Percentiles rank a stretch among this genome's conserved stretches.
Conservation (phyloP, 2,329 filamentous ascomycete genomes). For the Diaporthe sp. region DNA sequence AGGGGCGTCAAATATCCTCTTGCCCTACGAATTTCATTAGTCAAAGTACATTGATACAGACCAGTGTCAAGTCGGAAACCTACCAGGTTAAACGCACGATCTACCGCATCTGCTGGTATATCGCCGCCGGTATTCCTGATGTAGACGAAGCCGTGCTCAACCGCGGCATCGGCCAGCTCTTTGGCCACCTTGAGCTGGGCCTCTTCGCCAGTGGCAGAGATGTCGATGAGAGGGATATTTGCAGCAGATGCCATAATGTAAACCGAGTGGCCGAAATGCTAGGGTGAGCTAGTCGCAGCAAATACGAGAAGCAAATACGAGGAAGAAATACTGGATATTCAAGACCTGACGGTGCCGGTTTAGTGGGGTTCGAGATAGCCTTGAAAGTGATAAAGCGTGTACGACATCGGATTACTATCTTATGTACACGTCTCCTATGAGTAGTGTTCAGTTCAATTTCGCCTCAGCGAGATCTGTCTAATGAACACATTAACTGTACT, state of each 20-base stretch:
- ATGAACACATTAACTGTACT: neutral
- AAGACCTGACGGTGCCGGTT: conserved; percentile 5
- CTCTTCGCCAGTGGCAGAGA: conserved; percentile 65
- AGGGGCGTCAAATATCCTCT: conserved; percentile 77
- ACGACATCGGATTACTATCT: neutral
- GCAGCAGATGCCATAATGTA: conserved; percentile 46
- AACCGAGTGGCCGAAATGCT: neutral
- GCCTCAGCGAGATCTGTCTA: too few relatives aligned
- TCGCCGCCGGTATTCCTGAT: conserved; percentile 79
- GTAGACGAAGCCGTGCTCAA: conserved; percentile 89
- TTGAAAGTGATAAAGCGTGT: neutral
- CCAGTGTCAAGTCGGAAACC: conserved; percentile 35
- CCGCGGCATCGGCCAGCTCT: conserved; percentile 81
- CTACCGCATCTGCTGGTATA: conserved; percentile 74
- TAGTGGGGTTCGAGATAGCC: conserved; percentile 22
- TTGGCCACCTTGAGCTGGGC: conserved; percentile 69
- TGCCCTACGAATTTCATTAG: conserved; percentile 40
- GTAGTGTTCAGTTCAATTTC: neutral
- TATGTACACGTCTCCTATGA: too few relatives aligned
- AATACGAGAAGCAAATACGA: neutral
- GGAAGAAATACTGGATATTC: neutral
- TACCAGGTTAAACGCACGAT: conserved; percentile 80
- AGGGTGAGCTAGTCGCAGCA: neutral
- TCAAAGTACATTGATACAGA: neutral
- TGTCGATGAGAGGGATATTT: conserved; percentile 84